phyloP scores from a whole-genome alignment of 2,329 filamentous ascomycete genomes.

The Fusarium stilboides region DNA sequence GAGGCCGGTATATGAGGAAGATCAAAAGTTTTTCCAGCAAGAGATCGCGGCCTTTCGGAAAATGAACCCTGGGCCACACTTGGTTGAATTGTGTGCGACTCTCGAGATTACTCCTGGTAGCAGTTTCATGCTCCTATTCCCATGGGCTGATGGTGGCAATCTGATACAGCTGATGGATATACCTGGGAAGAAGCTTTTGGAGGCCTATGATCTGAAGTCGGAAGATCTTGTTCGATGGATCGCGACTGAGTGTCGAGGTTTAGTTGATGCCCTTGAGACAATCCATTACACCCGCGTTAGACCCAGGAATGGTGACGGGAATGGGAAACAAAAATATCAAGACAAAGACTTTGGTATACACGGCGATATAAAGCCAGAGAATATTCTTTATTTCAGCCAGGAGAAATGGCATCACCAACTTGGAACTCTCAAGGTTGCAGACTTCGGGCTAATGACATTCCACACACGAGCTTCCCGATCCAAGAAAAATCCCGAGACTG shows the following conservation, averaged over 20 bases:
- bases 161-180: neutral
- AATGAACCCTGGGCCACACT: neutral
- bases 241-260: neutral
- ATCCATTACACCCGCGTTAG: constrained; percentile 2
- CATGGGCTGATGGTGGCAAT: constrained; percentile 7
- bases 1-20: too few species aligned
- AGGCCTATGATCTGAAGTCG: accelerated
- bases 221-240: neutral
- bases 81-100: neutral
- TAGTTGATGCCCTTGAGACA: neutral
- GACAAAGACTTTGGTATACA: neutral
- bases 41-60: neutral
- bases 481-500: accelerated
- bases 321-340: accelerated
- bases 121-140: constrained; percentile 8
- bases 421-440: constrained; percentile 2
- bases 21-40: neutral
- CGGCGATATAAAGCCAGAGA: constrained; percentile 4
- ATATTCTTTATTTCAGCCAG: constrained; percentile 1
- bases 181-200: neutral
- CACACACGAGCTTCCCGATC: neutral
- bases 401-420: accelerated
- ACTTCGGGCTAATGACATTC: constrained; percentile 8
- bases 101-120: neutral
- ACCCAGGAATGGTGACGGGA: neutral